Conservation (phyloP, 352 stramenopile genomes). For the Pythium aristosporum region DNA sequence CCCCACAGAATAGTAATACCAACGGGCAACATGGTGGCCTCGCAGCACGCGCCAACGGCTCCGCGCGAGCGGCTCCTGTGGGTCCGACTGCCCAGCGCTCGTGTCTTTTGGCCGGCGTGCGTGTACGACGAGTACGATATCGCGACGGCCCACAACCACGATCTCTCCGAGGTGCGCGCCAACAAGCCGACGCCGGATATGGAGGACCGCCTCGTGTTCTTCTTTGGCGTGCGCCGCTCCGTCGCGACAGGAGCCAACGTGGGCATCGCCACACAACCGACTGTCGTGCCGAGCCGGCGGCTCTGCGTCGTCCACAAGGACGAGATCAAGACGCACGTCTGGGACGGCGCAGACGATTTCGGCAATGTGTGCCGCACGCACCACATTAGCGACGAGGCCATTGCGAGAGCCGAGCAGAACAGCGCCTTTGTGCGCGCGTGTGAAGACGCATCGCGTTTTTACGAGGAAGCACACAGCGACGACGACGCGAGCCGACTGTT, state of each 20-base stretch:
- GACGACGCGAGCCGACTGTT: conserved; percentile 28
- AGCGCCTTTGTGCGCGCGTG: conserved; percentile 51
- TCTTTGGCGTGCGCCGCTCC: conserved; percentile 64
- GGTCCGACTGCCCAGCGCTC: conserved; percentile 53
- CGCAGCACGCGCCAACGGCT: not conserved
- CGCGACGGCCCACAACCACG: conserved; percentile 28
- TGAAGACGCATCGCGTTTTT: conserved; percentile 42
- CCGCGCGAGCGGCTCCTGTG: conserved; percentile 32
- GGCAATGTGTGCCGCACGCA: conserved; percentile 34
- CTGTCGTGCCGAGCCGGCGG: conserved; percentile 48
- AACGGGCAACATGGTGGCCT: not conserved
- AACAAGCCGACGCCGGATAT: conserved; percentile 54
- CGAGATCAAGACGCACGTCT: conserved; percentile 33
- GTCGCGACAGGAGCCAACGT: conserved; percentile 14
- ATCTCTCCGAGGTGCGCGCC: not conserved
- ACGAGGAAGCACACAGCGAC: conserved; percentile 28
- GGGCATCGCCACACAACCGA: conserved; percentile 12
- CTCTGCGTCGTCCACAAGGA: conserved; percentile 45
- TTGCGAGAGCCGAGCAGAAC: conserved; percentile 42
- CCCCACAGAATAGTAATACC: not conserved
- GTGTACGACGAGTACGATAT: conserved; percentile 68
- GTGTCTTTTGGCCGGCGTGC: conserved; percentile 70
- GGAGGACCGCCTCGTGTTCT: conserved; percentile 78
- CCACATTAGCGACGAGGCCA: conserved; percentile 35
- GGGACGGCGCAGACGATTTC: conserved; percentile 34